Percentiles rank a stretch among this genome's conserved stretches.
These are phyloP conservation scores for Neonectria sp. DNA, from an alignment of 2,329 filamentous ascomycete genomes.

Conservation along the genomic window DNA sequence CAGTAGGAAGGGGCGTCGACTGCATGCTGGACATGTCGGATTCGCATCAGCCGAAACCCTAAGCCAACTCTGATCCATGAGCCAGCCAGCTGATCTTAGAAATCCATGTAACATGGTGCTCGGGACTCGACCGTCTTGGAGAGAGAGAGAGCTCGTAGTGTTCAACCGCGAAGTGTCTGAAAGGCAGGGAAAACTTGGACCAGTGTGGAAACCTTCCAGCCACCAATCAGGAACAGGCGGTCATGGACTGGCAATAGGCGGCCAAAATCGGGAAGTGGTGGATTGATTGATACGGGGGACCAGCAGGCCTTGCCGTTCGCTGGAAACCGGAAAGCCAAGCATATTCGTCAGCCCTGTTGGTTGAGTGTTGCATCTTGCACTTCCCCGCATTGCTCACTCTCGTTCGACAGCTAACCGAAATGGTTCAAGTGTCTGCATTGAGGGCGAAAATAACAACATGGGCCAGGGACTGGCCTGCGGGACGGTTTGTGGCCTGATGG, in stretches of 20 bases:
- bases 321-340: slow-evolving; percentile 2
- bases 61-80: background rate
- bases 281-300: background rate
- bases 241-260: background rate
- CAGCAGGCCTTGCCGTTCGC: background rate
- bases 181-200: slow-evolving; percentile 10
- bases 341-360: slow-evolving; percentile 11
- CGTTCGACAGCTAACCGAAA: slow-evolving; percentile 19
- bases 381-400: slow-evolving; percentile 23
- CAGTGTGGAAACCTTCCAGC: background rate
- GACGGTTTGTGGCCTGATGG: slow-evolving; percentile 19
- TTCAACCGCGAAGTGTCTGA: slow-evolving; percentile 5
- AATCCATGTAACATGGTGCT: background rate
- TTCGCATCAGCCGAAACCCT: slow-evolving; percentile 1
- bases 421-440: slow-evolving; percentile 20
- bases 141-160: background rate
- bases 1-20: background rate
- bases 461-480: slow-evolving; percentile 14
- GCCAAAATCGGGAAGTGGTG: background rate
- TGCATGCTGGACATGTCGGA: background rate
- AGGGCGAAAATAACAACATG: slow-evolving; percentile 15
- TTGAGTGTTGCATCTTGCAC: slow-evolving; percentile 4
- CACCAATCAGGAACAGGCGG: slow-evolving; percentile 1
- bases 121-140: slow-evolving; percentile 1
- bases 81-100: background rate